These are phyloP conservation scores for Dictyostelium citrinum DNA, from an alignment of 78 protist genomes.

Conservation along the genomic window DNA sequence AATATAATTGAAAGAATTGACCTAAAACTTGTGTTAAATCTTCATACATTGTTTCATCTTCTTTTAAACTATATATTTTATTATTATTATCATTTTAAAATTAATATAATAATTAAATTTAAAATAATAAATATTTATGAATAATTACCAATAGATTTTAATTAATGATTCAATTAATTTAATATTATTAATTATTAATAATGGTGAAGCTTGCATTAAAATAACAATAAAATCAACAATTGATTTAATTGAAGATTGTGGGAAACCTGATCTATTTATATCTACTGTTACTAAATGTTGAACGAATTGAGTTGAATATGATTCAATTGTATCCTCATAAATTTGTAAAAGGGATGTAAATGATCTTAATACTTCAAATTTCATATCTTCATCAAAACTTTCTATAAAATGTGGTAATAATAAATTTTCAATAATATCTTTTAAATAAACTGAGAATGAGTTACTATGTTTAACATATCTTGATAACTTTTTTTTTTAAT, in stretches of 20 bases:
- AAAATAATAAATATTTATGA: neutral
- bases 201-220: constrained; percentile 28
- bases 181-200: neutral
- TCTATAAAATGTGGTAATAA: neutral
- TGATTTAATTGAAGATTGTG: neutral
- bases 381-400: neutral
- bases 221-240: constrained; percentile 12
- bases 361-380: constrained; percentile 7
- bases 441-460: constrained; percentile 2
- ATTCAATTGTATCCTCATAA: constrained; percentile 2
- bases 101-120: neutral
- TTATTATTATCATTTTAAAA: neutral
- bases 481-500: neutral
- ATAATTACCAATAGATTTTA: constrained; percentile 10
- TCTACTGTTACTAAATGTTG: neutral
- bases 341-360: constrained; percentile 53
- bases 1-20: constrained; percentile 31
- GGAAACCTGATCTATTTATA: neutral
- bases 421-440: neutral
- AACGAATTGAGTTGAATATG: neutral
- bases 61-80: neutral
- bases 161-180: constrained; percentile 16
- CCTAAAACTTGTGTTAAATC: constrained; percentile 36
- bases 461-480: constrained; percentile 29
- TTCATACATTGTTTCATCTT: neutral